Percentiles rank a stretch among this genome's conserved stretches.
phyloP scores from a whole-genome alignment of 2,329 filamentous ascomycete species.

The Colletotrichum trifolii region DNA sequence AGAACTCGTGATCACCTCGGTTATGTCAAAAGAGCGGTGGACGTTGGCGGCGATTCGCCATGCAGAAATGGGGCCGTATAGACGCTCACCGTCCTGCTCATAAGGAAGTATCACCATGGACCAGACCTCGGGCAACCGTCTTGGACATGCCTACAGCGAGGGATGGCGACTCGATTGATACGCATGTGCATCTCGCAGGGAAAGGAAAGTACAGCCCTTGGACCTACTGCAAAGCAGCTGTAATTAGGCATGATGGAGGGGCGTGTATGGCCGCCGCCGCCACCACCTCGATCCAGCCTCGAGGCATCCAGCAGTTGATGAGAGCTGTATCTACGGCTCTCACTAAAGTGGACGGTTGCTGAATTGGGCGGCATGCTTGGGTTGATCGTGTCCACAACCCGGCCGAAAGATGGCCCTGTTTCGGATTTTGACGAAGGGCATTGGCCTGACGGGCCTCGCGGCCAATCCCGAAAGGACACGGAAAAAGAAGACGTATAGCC shows the following conservation, averaged over 20 bases:
- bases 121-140: slow-evolving; percentile 17
- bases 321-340: slow-evolving; percentile 10
- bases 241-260: slow-evolving; percentile 16
- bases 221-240: slow-evolving; percentile 20
- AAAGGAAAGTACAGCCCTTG: slow-evolving; percentile 34
- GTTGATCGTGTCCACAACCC: slow-evolving; percentile 20
- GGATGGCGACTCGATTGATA: slow-evolving; percentile 20
- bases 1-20: slow-evolving; percentile 33
- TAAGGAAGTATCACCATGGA: slow-evolving; percentile 25
- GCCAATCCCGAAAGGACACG: slow-evolving; percentile 27
- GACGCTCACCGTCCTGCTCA: slow-evolving; percentile 31
- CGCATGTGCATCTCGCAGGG: slow-evolving; percentile 29
- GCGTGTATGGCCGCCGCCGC: slow-evolving; percentile 12
- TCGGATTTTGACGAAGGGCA: slow-evolving; percentile 23
- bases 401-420: slow-evolving; percentile 29
- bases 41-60: slow-evolving; percentile 16
- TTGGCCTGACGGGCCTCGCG: slow-evolving; percentile 13
- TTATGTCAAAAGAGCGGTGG: slow-evolving; percentile 35
- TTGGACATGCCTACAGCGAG: slow-evolving; percentile 24
- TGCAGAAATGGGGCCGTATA: slow-evolving; percentile 20
- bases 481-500: slow-evolving; percentile 27
- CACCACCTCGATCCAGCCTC: slow-evolving; percentile 12
- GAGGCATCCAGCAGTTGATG: slow-evolving; percentile 8
- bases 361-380: slow-evolving; percentile 31
- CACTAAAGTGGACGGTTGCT: slow-evolving; percentile 13